Percentiles rank a stretch among this genome's conserved stretches.
Evolutionary conservation across 2,329 filamentous ascomycete genomes (phyloP).

Genomic region (Calonectria pseudoturangicola): DNA sequence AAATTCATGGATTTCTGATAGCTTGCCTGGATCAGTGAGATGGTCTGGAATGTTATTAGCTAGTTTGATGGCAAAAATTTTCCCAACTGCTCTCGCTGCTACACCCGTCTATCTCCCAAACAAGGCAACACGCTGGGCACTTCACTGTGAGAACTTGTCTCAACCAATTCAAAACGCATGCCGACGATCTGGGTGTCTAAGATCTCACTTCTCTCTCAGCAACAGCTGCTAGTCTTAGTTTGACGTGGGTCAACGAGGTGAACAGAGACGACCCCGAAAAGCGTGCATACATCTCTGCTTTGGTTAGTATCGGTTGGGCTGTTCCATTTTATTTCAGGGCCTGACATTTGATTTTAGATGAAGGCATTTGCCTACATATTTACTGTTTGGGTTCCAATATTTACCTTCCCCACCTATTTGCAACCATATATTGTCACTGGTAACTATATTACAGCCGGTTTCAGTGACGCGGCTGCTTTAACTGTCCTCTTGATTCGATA

Average conservation of each 20-base stretch:
- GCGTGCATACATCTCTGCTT: slow-evolving; percentile 14
- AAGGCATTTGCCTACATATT: slow-evolving; percentile 28
- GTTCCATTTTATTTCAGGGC: too few species aligned
- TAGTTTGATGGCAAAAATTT: slow-evolving; percentile 17
- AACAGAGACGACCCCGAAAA: slow-evolving; percentile 25
- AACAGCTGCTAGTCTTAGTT: slow-evolving; percentile 12
- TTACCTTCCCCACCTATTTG: slow-evolving; percentile 12
- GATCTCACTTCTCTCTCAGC: slow-evolving; percentile 2
- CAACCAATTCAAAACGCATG: not conserved
- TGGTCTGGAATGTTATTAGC: slow-evolving; percentile 19
- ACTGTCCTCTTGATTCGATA: not conserved
- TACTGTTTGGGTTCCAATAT: slow-evolving; percentile 20
- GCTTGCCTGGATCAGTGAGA: slow-evolving; percentile 12
- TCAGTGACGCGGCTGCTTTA: not conserved
- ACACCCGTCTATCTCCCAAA: slow-evolving; percentile 16
- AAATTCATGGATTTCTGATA: slow-evolving; percentile 28
- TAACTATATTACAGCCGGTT: slow-evolving; percentile 24
- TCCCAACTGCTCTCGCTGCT: slow-evolving; percentile 20
- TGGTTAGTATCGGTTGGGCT: not conserved
- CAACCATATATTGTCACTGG: slow-evolving; percentile 26
- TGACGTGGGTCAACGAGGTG: slow-evolving; percentile 20
- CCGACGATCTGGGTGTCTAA: not conserved
- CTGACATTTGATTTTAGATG: not conserved
- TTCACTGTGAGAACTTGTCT: not conserved
- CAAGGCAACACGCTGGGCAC: slow-evolving; percentile 14